Base-by-base conservation (phyloP, 1,139 yeast genomes). In the Pichiaceae sp. region DNA sequence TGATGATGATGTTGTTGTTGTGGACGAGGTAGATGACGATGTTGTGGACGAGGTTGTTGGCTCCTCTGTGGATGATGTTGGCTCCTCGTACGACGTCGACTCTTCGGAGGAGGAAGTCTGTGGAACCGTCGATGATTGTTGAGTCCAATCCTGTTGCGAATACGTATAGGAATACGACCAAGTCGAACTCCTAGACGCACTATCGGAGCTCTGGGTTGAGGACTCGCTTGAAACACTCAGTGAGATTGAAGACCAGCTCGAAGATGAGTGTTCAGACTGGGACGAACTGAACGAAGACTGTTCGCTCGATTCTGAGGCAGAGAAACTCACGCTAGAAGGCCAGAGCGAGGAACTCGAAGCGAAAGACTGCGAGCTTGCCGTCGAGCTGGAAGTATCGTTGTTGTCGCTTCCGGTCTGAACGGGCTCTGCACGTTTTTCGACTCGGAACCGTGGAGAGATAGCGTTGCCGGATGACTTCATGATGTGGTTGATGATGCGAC, bases 361-460 rank as follows among this genome's bases (percentile, higher is more conserved):
- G 14, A 8, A 9, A 26, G 14, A n/a, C n/a, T n/a, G 4, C 23
- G 16, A 30, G 23, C 14, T 7, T 8, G 24, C n/a, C 6, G 28
- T 5, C 28, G 28, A 25, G 28, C 6, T 31, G 23, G 30, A 24
- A 4, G 34, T 12, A 26, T 27, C 26, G 5, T 26, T 14, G 16
- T 23, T 11, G 14, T 34, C 32, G 27, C 37, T 27, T 17, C 36
- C 41, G 18, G 34, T 4, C 7, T 30, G 39, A 17, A n/a, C n/a
- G n/a, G n/a, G n/a, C n/a, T 40, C 49, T 4, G 38, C 53, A 38
- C 56, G 42, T 32, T 37, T 50, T 4, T 36, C 38, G 3, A 52
- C 25, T 25, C 44, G 43, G 34, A 52, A 50, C 29, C 56, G 41
- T 5, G 56, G 56, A 14, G 47, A 40, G 15, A 50, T 49, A 3